Base-by-base conservation (phyloP, 202 grass and related monocot species). In the Cymbopogon flexuosus region DNA sequence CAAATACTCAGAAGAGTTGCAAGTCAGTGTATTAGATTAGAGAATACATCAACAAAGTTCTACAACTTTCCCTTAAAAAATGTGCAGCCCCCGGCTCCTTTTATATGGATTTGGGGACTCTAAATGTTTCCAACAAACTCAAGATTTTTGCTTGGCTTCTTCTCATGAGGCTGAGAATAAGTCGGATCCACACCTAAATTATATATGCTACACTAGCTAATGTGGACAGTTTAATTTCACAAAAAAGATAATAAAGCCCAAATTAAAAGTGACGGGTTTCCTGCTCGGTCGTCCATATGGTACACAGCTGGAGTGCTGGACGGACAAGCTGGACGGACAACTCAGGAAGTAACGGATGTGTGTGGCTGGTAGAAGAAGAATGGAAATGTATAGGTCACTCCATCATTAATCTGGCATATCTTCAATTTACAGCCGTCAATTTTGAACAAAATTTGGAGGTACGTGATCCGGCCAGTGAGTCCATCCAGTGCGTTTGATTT, bases 341-440 rank as follows among this genome's bases (percentile, higher is more conserved):
- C 73, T 62, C 58, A 24, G 73, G 69, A 69, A 78, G 40, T 57
- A 47, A 70, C 56, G 14, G 30, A 70, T 62, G 15, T 27, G 19
- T 59, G 23, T 60, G 57, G 10, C 3, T 80, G 15, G 51, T 34
- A 61, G 49, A 18, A 61, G 24, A 45, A 60, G 8, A 49, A 29
- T 61, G 54, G 47, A 76, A 75, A 23, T 58, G 16, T 65, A 12
- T 30, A 84, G n/a, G 19, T 62, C 79, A 81, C 1, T 42, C 29
- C 54, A 6, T 19, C 54, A 46, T 47, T 18, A 6, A 40, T 65
- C 10, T 18, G 68, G 6, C 70, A 47, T 30, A 23, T 23, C 19
- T 58, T 58, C 10, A 23, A 10, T 58, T 57, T 65, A 45, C 22
- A 77, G 21, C 49, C 63, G 30, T n/a, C 29, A 11, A 3, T 0